Conservation (phyloP, 202 grass and related monocot species). For the Setaria viridis region DNA sequence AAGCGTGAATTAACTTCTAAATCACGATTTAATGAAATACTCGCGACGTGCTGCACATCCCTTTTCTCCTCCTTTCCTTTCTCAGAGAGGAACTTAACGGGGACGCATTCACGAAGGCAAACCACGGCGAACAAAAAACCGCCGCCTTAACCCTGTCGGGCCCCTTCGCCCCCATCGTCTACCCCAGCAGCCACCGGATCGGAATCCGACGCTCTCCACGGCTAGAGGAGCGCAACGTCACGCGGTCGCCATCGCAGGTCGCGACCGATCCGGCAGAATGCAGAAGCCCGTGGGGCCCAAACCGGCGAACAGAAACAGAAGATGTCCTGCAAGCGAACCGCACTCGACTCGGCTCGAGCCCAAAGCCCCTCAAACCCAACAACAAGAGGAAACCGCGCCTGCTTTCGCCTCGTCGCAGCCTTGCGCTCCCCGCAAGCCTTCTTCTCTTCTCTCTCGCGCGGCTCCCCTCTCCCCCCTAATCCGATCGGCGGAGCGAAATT, state of each 20-base stretch:
- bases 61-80: too few species aligned
- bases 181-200: constrained; percentile 12
- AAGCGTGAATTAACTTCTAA: too few species aligned
- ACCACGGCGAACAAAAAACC: background rate
- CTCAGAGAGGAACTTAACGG: background rate
- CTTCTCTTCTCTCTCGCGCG: background rate
- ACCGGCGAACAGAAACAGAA: background rate
- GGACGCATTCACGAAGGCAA: background rate
- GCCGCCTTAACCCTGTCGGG: background rate
- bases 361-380: background rate
- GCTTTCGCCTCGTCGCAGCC: background rate
- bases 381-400: background rate
- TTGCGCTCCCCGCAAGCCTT: background rate
- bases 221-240: background rate
- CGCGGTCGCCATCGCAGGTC: background rate
- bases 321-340: background rate
- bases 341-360: background rate
- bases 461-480: background rate
- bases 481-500: constrained; percentile 17
- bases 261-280: background rate
- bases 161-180: too few species aligned
- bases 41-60: too few species aligned
- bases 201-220: background rate
- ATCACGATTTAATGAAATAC: too few species aligned
- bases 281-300: background rate